A percentile compares a stretch with the other conserved stretches of the same genome.
Conservation (phyloP, 2,329 filamentous ascomycete species). For the Botrytis hyacinthi region DNA sequence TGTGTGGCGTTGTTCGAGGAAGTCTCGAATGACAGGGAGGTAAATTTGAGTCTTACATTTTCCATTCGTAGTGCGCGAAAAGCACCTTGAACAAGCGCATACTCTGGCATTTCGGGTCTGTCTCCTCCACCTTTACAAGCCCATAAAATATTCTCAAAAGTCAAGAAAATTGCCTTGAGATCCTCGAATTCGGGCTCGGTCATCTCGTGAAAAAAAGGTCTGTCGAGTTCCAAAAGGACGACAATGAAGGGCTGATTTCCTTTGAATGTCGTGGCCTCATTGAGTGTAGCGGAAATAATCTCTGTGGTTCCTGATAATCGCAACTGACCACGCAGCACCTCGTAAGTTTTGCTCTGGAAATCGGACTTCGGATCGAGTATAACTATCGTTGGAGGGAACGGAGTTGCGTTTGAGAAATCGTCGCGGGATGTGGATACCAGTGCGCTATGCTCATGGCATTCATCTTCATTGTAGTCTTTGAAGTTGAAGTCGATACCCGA, state of each 20-base stretch:
- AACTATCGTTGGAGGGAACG: not conserved
- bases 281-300: not conserved
- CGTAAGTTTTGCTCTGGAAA: not conserved
- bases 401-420: not conserved
- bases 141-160: not conserved
- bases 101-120: not conserved
- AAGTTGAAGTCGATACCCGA: slow-evolving; percentile 24
- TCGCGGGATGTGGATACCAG: not conserved
- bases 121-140: not conserved
- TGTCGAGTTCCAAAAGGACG: not conserved
- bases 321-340: not conserved
- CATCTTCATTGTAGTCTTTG: slow-evolving; percentile 15
- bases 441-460: not conserved
- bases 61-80: not conserved
- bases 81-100: not conserved
- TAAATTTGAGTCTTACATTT: not conserved
- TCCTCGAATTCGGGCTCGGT: not conserved
- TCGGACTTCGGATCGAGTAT: not conserved
- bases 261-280: not conserved
- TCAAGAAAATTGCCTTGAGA: not conserved
- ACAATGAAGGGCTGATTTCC: not conserved
- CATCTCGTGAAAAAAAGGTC: not conserved
- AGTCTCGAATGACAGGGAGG: not conserved
- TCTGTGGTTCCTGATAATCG: not conserved
- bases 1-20: not conserved